A percentile compares a stretch with the other conserved stretches of the same genome.
Evolutionary conservation across 768 basidiomycete species (phyloP).

Genomic region (Leccinum rimulosum): DNA sequence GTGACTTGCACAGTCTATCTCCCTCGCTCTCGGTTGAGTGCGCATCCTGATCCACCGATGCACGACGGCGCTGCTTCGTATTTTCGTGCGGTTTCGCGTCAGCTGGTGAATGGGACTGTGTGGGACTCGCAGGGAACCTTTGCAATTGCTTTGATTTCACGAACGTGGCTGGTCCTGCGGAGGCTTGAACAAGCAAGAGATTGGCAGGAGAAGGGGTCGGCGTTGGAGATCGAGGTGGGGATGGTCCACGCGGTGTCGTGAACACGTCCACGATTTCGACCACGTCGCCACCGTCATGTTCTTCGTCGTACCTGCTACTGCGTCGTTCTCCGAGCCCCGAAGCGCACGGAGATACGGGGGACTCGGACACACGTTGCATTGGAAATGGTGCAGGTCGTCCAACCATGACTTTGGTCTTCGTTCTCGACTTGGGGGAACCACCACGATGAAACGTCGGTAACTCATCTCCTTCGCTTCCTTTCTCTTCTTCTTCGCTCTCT

Average conservation of each 20-base stretch:
- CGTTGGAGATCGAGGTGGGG: conserved; percentile 22
- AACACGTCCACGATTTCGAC: conserved; percentile 22
- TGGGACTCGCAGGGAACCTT: conserved; percentile 17
- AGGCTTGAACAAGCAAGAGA: not conserved
- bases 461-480: conserved; percentile 12
- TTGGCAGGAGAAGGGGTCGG: conserved; percentile 17
- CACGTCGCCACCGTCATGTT: not conserved
- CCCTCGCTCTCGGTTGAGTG: conserved; percentile 5
- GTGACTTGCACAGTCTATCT: conserved; percentile 18
- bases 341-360: not conserved
- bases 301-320: not conserved
- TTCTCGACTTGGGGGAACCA: conserved; percentile 7
- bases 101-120: not conserved
- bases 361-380: conserved; percentile 16
- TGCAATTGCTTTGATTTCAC: not conserved
- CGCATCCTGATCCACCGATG: conserved; percentile 6
- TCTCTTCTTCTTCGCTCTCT: conserved; percentile 13
- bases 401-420: not conserved
- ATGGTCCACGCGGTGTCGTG: conserved; percentile 17
- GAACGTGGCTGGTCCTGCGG: not conserved
- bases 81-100: not conserved
- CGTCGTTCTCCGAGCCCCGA: not conserved
- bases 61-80: conserved; percentile 1
- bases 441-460: conserved; percentile 20
- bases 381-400: conserved; percentile 25